Conservation (phyloP, 768 basidiomycete genomes). For the Suillus lakei region DNA sequence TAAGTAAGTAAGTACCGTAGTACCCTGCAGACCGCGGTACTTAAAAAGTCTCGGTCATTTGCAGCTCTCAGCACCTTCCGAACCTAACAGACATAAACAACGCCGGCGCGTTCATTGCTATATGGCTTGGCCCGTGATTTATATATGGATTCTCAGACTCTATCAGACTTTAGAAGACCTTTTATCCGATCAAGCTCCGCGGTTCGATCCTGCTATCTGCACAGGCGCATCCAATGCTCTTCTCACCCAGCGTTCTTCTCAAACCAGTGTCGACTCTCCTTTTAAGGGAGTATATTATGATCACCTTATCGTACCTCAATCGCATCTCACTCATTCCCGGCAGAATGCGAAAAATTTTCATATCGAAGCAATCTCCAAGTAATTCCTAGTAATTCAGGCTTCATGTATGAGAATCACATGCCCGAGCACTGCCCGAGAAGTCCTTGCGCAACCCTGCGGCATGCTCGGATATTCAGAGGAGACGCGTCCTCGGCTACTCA, state of each 20-base stretch:
- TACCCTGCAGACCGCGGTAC: background rate
- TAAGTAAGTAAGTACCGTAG: background rate
- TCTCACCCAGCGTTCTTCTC: background rate
- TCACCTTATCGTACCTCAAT: background rate
- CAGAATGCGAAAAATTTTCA: background rate
- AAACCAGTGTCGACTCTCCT: background rate
- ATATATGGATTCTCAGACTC: background rate
- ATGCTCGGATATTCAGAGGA: background rate
- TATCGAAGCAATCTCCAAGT: background rate
- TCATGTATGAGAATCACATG: constrained; percentile 2
- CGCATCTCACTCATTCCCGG: background rate
- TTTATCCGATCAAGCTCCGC: background rate
- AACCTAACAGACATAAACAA: background rate
- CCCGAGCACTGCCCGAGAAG: constrained; percentile 9
- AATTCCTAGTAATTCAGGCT: background rate
- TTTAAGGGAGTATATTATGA: background rate
- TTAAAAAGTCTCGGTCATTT: background rate
- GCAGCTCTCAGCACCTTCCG: background rate
- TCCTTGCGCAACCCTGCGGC: background rate
- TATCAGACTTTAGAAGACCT: background rate
- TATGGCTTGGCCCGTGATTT: background rate
- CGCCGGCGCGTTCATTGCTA: background rate
- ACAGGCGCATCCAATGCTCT: background rate
- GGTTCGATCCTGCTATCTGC: background rate
- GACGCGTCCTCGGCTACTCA: background rate